Evolutionary conservation across 1,284 basidiomycete species (phyloP), one percentile per base, ranked within the genome.

Genomic region (Ustilago crameri): DNA sequence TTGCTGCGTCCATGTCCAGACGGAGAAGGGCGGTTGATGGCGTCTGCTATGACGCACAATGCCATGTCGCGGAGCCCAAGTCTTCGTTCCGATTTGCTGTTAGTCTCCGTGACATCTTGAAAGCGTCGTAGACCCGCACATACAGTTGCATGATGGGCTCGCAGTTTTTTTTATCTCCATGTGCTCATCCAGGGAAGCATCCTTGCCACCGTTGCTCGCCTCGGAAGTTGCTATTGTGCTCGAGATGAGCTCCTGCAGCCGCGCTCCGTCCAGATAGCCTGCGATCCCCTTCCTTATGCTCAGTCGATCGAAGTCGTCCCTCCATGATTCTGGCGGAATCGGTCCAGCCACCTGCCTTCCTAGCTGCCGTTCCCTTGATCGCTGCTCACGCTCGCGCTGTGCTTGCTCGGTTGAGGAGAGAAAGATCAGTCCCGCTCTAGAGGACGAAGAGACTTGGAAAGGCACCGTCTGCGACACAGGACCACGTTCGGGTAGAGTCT

Each of bases 271-370:
- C 3, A 46, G 27, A 8, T 47, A 48, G 2, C 18, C 15, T 12
- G 58, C 45, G 3, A 38, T 30, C 2, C 68, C 67, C 24, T 35
- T 44, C 0, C 47, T 48, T 3, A 70, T 41, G 23, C 61, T 70
- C 22, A 66, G 51, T n/a, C 64, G 51, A 2, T 67, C 59, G 17
- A 67, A 63, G n/a, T 75, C 72, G 9, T 60, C 52, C 7, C 63
- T 18, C 72, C 72, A 75, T 17, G 68, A 72, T 18, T 59, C 51
- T 20, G 72, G 72, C 5, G 72, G 72, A 7, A 75, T 60, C 1
- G 72, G 72, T 0, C 72, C 72, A 3, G 72, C 72, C 9, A 75
- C 67, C 38, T 70, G 67, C 3, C 68, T 45, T 26, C 67, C 59
- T 8, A 75, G 38, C 32, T 60, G 63, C 5, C 60, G 30, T 12